phyloP scores from a whole-genome alignment of 441 rosid species.

The Dalechampia spathulata region DNA sequence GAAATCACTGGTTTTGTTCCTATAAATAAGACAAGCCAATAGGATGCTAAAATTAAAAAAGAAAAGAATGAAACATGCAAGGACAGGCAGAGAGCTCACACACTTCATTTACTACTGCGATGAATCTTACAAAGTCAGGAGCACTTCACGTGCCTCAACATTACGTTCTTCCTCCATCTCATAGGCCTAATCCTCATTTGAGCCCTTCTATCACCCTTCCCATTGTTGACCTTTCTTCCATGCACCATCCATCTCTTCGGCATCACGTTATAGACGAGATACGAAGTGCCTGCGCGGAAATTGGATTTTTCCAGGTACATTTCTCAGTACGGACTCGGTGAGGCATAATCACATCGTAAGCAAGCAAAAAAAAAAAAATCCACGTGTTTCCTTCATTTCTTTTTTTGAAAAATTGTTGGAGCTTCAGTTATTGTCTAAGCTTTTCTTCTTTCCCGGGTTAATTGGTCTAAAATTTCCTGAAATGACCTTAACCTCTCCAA shows the following conservation, averaged over 20 bases:
- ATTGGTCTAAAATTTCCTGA: no score
- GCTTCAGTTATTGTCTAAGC: no score
- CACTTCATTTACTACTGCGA: conserved; percentile 22
- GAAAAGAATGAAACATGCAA: conserved; percentile 15
- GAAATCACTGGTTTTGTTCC: not conserved
- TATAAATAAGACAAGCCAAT: conserved; percentile 10
- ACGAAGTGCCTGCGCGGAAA: conserved; percentile 23
- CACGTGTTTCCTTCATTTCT: not conserved
- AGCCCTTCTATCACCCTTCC: conserved; percentile 20
- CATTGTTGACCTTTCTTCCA: conserved; percentile 24
- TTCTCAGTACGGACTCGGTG: not conserved
- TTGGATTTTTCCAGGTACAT: conserved; percentile 34
- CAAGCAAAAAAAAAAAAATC: no score
- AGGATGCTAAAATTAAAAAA: not conserved
- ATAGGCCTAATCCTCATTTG: conserved; percentile 16
- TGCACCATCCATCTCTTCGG: conserved; percentile 23
- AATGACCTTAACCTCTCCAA: no score
- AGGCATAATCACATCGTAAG: not conserved
- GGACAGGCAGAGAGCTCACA: conserved; percentile 12
- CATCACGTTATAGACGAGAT: conserved; percentile 22
- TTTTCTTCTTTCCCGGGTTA: no score
- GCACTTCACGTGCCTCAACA: conserved; percentile 23
- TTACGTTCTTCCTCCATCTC: conserved; percentile 31
- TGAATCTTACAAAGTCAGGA: conserved; percentile 21
- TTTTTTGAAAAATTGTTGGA: not conserved